phyloP scores from a whole-genome alignment of 2,329 filamentous ascomycete genomes.

The Hypoxylon sp. region DNA sequence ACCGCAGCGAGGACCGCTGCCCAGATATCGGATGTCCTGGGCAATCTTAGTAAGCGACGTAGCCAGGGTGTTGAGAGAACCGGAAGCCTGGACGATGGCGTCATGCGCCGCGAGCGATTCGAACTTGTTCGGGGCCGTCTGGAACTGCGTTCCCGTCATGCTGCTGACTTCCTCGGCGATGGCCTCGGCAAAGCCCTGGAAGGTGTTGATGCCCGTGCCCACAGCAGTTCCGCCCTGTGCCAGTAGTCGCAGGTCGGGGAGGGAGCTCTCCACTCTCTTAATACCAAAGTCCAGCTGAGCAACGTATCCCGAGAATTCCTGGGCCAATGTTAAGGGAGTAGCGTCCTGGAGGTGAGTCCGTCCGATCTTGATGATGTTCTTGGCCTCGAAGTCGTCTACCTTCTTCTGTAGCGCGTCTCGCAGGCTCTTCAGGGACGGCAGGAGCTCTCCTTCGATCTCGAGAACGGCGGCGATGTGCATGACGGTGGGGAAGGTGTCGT shows the following conservation, averaged over 20 bases:
- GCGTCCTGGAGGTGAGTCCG: constrained; percentile 97
- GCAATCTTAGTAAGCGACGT: constrained; percentile 96
- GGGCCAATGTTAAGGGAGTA: constrained; percentile 91
- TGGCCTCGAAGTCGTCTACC: constrained; percentile 82
- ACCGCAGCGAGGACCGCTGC: constrained; percentile 93
- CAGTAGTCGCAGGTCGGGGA: constrained; percentile 85
- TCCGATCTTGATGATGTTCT: constrained; percentile 98
- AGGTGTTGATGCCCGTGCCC: constrained; percentile 97
- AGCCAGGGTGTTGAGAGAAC: constrained; percentile 91
- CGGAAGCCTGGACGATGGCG: constrained; percentile 91
- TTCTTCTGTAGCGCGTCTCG: constrained; percentile 87
- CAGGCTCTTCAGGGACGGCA: constrained; percentile 83
- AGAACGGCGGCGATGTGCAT: constrained; percentile 99
- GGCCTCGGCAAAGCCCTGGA: constrained; percentile 91
- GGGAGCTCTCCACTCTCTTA: constrained; percentile 80
- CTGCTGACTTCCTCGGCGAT: constrained; percentile 90
- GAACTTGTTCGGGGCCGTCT: constrained; percentile 98
- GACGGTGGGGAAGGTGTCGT: constrained; percentile 98
- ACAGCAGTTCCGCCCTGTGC: constrained; percentile 97
- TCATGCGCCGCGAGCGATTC: constrained; percentile 96
- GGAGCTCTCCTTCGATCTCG: constrained; percentile 84
- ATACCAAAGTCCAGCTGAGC: constrained; percentile 92
- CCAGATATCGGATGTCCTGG: constrained; percentile 96
- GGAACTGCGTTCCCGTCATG: constrained; percentile 92
- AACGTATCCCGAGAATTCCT: constrained; percentile 98